Evolutionary conservation across 768 basidiomycete genomes (phyloP), one percentile per base, ranked within the genome.

Genomic region (Coprinopsis cinerea): DNA sequence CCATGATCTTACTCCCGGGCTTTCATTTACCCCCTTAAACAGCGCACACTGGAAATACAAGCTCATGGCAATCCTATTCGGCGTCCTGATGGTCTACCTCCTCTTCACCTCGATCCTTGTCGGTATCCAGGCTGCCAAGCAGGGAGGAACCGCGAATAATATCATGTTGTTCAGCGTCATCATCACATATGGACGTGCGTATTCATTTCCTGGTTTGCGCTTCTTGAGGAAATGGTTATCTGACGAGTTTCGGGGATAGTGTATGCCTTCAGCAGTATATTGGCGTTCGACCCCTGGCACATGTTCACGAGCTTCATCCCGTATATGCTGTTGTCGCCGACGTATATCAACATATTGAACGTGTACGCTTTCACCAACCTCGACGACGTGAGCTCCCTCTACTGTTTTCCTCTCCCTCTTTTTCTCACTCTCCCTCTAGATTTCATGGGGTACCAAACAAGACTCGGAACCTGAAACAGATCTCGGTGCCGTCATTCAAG

Each of bases 381-480:
- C 4, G 87, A 92, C 63, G 90, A 93, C 58, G 86, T 92, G 20
- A 55, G 80, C 68, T 7, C 10, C 43, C 25, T 57, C 53, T 35
- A 24, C 41, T 25, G 30, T 51, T 41, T 34, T 54, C n/a, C 57
- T 44, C 28, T 42, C 20, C 26, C 36, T 20, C 17, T 9, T 25
- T 6, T 6, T 30, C 30, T 37, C 44, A n/a, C 14, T 43, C 23
- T 30, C 20, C 39, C 20, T 48, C 3, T 59, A 88, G 85, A 89
- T 90, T 36, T 90, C 90, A 22, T 91, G 93, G 93, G 93, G 93
- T 4, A 97, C 93, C n/a, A 97, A 97, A 66, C 88, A 92, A 67
- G 88, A 92, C 55, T 77, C 78, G 7, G 68, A 75, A 2, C 75
- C 78, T 0, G 83, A 87, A 45, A 76, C 78, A 0, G 92, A 95